These are phyloP conservation scores for Fusarium coffeatum DNA, from an alignment of 2,329 filamentous ascomycete genomes.

Conservation along the genomic window DNA sequence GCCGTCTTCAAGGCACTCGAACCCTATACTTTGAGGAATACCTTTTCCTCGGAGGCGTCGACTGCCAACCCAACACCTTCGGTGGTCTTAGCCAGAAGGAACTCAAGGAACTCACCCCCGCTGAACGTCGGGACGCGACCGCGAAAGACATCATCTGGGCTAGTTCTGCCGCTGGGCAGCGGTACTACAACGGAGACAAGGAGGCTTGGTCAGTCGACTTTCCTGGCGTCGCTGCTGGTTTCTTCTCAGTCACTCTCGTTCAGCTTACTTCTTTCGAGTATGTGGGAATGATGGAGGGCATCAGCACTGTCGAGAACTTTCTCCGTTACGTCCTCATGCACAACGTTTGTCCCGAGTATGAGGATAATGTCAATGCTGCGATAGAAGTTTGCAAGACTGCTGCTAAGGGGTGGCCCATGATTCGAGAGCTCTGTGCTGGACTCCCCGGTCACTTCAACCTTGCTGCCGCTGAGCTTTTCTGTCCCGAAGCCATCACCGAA, in stretches of 20 bases:
- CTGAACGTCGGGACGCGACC: slow-evolving; percentile 71
- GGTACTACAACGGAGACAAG: slow-evolving; percentile 63
- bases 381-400: slow-evolving; percentile 74
- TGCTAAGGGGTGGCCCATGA: slow-evolving; percentile 72
- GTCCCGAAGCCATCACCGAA: slow-evolving; percentile 47
- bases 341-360: slow-evolving; percentile 86
- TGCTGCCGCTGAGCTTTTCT: slow-evolving; percentile 77
- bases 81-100: slow-evolving; percentile 70
- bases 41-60: slow-evolving; percentile 84
- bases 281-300: slow-evolving; percentile 65
- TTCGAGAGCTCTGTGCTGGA: slow-evolving; percentile 60
- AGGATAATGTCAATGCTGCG: slow-evolving; percentile 73
- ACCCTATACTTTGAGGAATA: slow-evolving; percentile 80
- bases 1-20: slow-evolving; percentile 75
- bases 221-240: slow-evolving; percentile 78
- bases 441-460: slow-evolving; percentile 85
- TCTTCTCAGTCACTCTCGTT: slow-evolving; percentile 72
- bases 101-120: slow-evolving; percentile 63
- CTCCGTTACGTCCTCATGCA: slow-evolving; percentile 88
- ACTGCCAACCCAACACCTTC: slow-evolving; percentile 68
- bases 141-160: slow-evolving; percentile 70
- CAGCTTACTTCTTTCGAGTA: slow-evolving; percentile 67
- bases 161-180: slow-evolving; percentile 55
- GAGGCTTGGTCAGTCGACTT: slow-evolving; percentile 86
- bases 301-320: slow-evolving; percentile 83